Conservation (phyloP, 805 yeast species). For the Metschnikowia cerradonensis region DNA sequence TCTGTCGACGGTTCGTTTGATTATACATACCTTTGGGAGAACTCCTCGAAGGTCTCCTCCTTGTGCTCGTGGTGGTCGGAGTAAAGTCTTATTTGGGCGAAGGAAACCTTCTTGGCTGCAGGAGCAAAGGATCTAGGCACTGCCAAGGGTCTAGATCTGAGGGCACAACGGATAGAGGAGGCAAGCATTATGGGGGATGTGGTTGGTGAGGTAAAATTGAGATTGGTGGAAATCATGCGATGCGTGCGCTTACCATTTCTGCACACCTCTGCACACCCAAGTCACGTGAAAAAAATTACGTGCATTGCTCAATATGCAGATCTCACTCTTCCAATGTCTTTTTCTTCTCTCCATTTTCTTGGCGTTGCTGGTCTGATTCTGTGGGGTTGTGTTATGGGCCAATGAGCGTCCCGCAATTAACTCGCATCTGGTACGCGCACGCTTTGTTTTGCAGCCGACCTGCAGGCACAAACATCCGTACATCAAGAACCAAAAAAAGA, state of each 20-base stretch:
- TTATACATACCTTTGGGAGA: slow-evolving; percentile 65
- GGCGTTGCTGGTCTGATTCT: too few relatives aligned
- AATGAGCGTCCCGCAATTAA: too few relatives aligned
- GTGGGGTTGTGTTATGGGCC: neutral
- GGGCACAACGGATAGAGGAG: slow-evolving; percentile 40
- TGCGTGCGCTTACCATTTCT: slow-evolving; percentile 7
- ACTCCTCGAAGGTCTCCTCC: slow-evolving; percentile 93
- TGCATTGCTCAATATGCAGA: too few relatives aligned
- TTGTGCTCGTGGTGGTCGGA: slow-evolving; percentile 84
- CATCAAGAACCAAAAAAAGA: too few relatives aligned
- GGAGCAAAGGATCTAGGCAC: slow-evolving; percentile 28
- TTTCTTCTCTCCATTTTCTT: too few relatives aligned
- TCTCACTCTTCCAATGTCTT: too few relatives aligned
- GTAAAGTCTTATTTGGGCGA: slow-evolving; percentile 56
- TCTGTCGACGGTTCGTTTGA: neutral
- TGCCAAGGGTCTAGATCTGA: slow-evolving; percentile 32
- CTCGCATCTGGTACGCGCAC: too few relatives aligned
- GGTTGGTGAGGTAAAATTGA: slow-evolving; percentile 1
- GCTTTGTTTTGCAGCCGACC: too few relatives aligned
- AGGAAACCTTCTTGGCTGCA: slow-evolving; percentile 17
- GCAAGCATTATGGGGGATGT: slow-evolving; percentile 29
- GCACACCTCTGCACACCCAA: too few relatives aligned
- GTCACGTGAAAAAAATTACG: too few relatives aligned
- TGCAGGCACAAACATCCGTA: too few relatives aligned
- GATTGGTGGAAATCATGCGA: slow-evolving; percentile 6